Evolutionary conservation across 352 stramenopile species (phyloP), one percentile per base, ranked within the genome.

Genomic region (Pythium coloratum): DNA sequence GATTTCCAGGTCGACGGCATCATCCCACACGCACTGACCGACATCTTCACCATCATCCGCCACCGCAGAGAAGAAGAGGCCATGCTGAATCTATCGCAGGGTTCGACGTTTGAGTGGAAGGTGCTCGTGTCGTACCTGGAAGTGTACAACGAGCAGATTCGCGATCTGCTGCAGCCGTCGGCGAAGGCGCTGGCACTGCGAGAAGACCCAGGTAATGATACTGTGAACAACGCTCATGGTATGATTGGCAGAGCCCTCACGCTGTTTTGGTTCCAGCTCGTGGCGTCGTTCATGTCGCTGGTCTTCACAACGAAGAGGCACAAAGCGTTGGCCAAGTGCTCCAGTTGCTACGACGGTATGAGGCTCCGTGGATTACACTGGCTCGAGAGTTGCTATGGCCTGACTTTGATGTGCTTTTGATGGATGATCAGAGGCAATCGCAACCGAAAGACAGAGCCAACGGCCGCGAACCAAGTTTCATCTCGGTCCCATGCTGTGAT

Each of bases 121-220:
- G 80, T 97, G 32, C 69, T 84, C 5, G 82, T 96, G 32, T 93
- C 87, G 50, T 98, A 96, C 51, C 66, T 98, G 3, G 92, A 98
- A 70, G 94, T 98, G 24, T 98, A 98, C 73, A 97, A 98, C 65
- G 92, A 98, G 67, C 77, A 92, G 20, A 96, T 97, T 51, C 78
- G 88, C 34, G 92, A 98, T 71, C 75, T 98, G 44, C 72, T 98
- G 38, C 86, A 94, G 66, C 86, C 82, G 24, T 72, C 66, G 10
- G 18, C 46, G 6, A 55, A 56, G 38, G 36, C 70, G 24, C 65
- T 86, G 7, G 70, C 75, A 18, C 62, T 88, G n/a, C 79, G 79
- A 6, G 79, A 88, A 53, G 76, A 88, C 60, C 70, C 74, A 75
- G 73, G 78, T 84, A 24, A 65, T 3, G 62, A 40, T 2, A 20